Evolutionary conservation across 306 rosid species (phyloP).

Genomic region (Rosa rugosa): DNA sequence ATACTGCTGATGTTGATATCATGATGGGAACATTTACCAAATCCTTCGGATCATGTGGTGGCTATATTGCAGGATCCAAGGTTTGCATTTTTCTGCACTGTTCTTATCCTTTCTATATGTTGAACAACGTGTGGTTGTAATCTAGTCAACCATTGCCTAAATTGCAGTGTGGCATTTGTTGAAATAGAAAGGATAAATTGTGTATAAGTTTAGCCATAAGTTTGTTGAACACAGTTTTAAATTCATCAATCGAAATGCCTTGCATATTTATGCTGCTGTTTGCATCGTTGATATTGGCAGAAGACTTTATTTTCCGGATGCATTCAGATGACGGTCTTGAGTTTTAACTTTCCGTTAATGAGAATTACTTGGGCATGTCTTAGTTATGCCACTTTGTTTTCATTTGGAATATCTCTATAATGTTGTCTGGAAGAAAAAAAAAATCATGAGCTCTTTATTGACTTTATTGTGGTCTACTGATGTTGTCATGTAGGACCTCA

Average conservation of each 20-base stretch:
- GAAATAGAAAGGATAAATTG: not conserved
- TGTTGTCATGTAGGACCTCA: constrained; percentile 57
- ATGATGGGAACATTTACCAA: constrained; percentile 99
- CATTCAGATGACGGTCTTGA: not conserved
- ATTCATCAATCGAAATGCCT: not conserved
- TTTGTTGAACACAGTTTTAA: not conserved
- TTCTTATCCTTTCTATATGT: not conserved
- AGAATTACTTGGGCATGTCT: not conserved
- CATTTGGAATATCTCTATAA: not conserved
- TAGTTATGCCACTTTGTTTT: not conserved
- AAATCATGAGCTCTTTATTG: not conserved
- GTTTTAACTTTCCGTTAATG: not conserved
- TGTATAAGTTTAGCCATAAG: not conserved
- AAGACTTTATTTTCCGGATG: not conserved
- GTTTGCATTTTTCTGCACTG: constrained; percentile 31
- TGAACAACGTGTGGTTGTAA: not conserved
- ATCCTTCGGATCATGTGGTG: constrained; percentile 94
- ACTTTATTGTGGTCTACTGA: constrained; percentile 7
- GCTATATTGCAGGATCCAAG: constrained; percentile 92
- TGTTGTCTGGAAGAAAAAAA: not conserved
- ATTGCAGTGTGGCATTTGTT: not conserved
- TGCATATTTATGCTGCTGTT: not conserved
- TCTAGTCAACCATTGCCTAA: not conserved
- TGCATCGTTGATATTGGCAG: not conserved
- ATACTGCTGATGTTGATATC: constrained; percentile 79